These are phyloP conservation scores for Yarrowia alimentaria DNA, from an alignment of 805 yeast species.

Conservation along the genomic window DNA sequence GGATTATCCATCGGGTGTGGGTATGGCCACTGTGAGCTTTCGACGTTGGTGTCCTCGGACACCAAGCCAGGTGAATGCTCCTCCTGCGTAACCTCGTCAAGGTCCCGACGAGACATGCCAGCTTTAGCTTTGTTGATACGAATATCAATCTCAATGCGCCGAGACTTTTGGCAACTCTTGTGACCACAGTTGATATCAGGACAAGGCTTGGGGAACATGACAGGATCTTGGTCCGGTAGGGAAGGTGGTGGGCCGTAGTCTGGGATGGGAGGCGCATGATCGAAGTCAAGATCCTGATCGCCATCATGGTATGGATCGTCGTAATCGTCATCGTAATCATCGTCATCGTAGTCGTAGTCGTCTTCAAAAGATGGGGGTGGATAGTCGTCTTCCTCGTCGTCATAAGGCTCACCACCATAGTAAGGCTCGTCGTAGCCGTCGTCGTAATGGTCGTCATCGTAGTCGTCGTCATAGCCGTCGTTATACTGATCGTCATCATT, in stretches of 20 bases:
- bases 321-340: slow-evolving; percentile 14
- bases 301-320: slow-evolving; percentile 18
- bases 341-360: slow-evolving; percentile 11
- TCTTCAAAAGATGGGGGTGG: not conserved
- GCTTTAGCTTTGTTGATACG: slow-evolving; percentile 6
- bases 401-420: slow-evolving; percentile 14
- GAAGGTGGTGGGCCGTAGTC: not conserved
- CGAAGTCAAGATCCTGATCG: slow-evolving; percentile 10
- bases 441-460: not conserved
- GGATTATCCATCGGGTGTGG: slow-evolving; percentile 1
- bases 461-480: not conserved
- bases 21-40: slow-evolving; percentile 12
- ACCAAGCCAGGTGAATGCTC: no score
- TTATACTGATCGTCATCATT: not conserved
- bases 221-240: not conserved
- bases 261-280: slow-evolving; percentile 12
- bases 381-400: slow-evolving; percentile 7
- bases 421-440: slow-evolving; percentile 1
- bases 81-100: not conserved
- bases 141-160: slow-evolving; percentile 8
- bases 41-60: no score
- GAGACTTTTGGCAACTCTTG: slow-evolving; percentile 5
- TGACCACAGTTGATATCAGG: slow-evolving; percentile 14
- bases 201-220: not conserved
- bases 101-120: slow-evolving; percentile 6